A percentile compares a stretch with the other conserved stretches of the same genome.
Conservation (phyloP, 1,284 basidiomycete species). For the Wallemia mellicola region DNA sequence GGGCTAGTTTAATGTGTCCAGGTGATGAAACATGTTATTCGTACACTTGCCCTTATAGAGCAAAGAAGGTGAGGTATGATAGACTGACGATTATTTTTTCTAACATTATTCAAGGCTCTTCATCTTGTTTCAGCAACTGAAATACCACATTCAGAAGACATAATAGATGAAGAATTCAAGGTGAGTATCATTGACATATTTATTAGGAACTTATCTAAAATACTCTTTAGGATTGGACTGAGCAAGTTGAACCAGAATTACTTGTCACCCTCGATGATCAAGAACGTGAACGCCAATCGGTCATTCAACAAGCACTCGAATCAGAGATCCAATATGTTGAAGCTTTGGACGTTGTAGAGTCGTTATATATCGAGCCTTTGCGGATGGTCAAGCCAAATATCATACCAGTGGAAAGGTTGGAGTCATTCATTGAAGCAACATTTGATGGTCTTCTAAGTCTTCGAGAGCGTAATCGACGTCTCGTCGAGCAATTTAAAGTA, state of each 20-base stretch:
- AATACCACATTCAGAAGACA: slow-evolving; percentile 7
- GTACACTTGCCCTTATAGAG: slow-evolving; percentile 39
- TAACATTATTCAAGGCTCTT: slow-evolving; percentile 27
- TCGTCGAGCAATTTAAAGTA: slow-evolving; percentile 59
- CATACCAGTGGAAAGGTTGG: slow-evolving; percentile 31
- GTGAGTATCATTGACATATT: slow-evolving; percentile 1
- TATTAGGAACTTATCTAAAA: neutral
- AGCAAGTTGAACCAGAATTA: slow-evolving; percentile 1
- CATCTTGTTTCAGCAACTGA: slow-evolving; percentile 8
- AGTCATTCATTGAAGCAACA: slow-evolving; percentile 54
- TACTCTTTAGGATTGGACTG: neutral
- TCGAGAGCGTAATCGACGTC: slow-evolving; percentile 41
- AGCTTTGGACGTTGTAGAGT: slow-evolving; percentile 57
- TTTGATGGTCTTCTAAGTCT: slow-evolving; percentile 67
- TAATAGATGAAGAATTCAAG: slow-evolving; percentile 1
- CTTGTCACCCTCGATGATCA: neutral
- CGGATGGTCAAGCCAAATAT: slow-evolving; percentile 37
- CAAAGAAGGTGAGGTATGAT: slow-evolving; percentile 9
- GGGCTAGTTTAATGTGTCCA: slow-evolving; percentile 14
- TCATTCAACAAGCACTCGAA: slow-evolving; percentile 69
- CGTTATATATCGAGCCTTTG: slow-evolving; percentile 52
- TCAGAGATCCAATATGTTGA: slow-evolving; percentile 72
- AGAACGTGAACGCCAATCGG: slow-evolving; percentile 4
- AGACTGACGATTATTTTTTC: slow-evolving; percentile 10
- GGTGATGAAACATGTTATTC: slow-evolving; percentile 21